Evolutionary conservation across 1,139 yeast species (phyloP), one percentile per base, ranked within the genome.

Genomic region (Lodderomyces orthopsilosis): DNA sequence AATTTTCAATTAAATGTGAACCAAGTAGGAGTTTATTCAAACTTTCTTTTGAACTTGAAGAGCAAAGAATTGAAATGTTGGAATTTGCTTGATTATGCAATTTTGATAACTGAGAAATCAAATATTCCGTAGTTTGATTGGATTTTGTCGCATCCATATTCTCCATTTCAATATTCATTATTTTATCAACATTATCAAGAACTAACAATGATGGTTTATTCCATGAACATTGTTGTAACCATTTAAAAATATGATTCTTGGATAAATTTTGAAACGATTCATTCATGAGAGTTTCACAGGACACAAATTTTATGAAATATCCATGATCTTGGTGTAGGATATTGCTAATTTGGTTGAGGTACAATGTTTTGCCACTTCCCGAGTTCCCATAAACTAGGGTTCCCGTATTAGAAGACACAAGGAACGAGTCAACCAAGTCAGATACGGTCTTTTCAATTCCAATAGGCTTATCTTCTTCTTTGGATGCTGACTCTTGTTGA

Each of bases 331-430:
- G 41, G 6, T 57, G 50, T 14, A 85, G 59, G 6, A 56, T 56
- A 2, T 62, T 49, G 0, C 73, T 58, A 1, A 86, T 57, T 27
- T 73, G 65, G 6, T 69, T 63, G 14, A 82, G 59, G 0, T 84
- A 55, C 2, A 80, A 65, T 0, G 93, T 67, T 58, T 91, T 91
- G 1, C 97, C 98, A 49, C 89, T 75, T 0, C 96, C 97, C 0
- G 88, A 68, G 32, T 82, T 68, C 0, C 98, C 98, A 52, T 81
- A 75, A 0, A 91, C 58, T 42, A 88, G 65, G 1, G 66, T 54
- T 2, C 94, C 89, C 1, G 72, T 53, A 45, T 73, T 70, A 36
- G 66, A 68, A 38, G 83, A 74, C 40, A 74, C 59, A 10, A 68
- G 58, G 9, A 86, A 59, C 1, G 76, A 61, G 10, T 69, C 70